Evolutionary conservation across 139 green algal species (phyloP), one percentile per base, ranked within the genome.

Genomic region (Ettlia oleoabundans): DNA sequence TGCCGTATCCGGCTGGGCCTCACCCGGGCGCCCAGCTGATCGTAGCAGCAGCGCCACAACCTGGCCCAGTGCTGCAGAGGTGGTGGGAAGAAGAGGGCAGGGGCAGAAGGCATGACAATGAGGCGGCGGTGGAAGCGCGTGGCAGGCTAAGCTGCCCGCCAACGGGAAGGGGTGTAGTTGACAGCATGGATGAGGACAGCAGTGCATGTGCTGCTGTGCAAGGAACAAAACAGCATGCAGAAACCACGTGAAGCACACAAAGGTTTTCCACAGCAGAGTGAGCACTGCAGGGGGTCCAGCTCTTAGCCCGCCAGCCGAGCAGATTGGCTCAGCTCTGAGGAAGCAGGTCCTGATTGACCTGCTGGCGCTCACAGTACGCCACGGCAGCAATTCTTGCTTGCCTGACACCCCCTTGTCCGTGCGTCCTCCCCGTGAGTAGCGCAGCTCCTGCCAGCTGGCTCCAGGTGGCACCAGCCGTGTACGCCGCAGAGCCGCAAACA

Each of bases 21-120:
- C 35, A 33, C 73, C 81, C 7, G 73, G 69, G 0, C 80, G 79
- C 15, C 42, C 92, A 3, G 24, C 73, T 4, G 92, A 97, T 15
- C 95, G 88, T 84, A 98, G 70, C 53, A 69, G 41, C 67, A 98
- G 85, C 2, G 93, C 89, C n/a, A 98, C 86, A 51, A 98, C 92
- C 89, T 96, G 92, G 19, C 89, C 85, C 26, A 93, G 80, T 19
- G 89, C 94, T 80, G 73, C 73, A 37, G 21, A 22, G 19, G 37
- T 1, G 18, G 21, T 22, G 55, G 4, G 65, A 18, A 32, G 1
- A 13, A 28, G 35, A 1, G 35, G 33, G 35, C 2, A 1, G 1
- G 30, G 30, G 47, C 15, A 58, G 62, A 21, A 32, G 38, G 9
- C 6, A 15, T 41, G 61, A 37, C 63, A 43, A 70, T n/a, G 63